Percentiles rank a stretch among this genome's conserved stretches.
Evolutionary conservation across 768 basidiomycete genomes (phyloP).

Genomic region (Rhodotorula toruloides): DNA sequence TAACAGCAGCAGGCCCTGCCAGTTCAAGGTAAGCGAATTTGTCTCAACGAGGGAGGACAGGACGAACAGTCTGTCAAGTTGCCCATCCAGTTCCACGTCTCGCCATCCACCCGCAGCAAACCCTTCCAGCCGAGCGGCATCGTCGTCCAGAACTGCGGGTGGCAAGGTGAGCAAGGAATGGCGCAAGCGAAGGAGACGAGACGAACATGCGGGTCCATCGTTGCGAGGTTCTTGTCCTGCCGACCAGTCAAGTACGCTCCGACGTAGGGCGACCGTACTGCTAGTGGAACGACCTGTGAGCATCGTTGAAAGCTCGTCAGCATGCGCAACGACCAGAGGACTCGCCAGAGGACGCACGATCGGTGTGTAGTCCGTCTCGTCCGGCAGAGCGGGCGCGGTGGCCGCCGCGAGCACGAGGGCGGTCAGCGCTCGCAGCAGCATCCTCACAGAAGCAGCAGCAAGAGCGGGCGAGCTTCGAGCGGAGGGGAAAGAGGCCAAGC

Average conservation of each 20-base stretch:
- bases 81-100: conserved; percentile 28
- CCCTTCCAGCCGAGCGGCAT: conserved; percentile 31
- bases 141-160: conserved; percentile 23
- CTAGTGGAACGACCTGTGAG: conserved; percentile 29
- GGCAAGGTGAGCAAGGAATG: not conserved
- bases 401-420: not conserved
- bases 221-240: conserved; percentile 19
- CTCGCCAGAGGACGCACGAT: conserved; percentile 4
- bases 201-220: conserved; percentile 13
- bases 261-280: conserved; percentile 26
- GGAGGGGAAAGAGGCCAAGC: no score
- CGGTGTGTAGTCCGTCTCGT: conserved; percentile 25
- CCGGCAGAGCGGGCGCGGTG: not conserved
- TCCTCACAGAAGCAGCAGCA: not conserved
- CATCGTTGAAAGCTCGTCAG: not conserved
- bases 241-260: conserved; percentile 25
- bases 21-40: not conserved
- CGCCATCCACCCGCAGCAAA: conserved; percentile 22
- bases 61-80: conserved; percentile 25
- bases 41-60: not conserved
- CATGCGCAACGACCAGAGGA: not conserved
- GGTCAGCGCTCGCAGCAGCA: not conserved
- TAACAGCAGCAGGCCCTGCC: conserved; percentile 18
- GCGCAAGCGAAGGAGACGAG: not conserved
- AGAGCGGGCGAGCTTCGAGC: no score